Conservation (phyloP, 306 rosid genomes). For the Quillaja saponaria region DNA sequence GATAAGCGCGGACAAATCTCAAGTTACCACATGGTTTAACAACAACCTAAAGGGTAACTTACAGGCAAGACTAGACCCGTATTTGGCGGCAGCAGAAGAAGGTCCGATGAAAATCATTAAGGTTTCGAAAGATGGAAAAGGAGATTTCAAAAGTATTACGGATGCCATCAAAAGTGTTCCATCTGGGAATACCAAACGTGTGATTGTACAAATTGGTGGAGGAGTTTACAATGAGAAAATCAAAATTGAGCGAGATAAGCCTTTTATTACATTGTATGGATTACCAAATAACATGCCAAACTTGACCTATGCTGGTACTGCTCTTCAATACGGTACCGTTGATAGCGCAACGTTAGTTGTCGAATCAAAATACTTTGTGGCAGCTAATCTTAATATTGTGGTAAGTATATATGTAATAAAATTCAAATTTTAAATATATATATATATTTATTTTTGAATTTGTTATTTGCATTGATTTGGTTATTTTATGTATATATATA, state of each 20-base stretch:
- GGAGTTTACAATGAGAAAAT: slow-evolving; percentile 65
- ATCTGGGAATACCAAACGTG: slow-evolving; percentile 41
- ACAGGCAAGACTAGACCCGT: slow-evolving; percentile 36
- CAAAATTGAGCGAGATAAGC: slow-evolving; percentile 36
- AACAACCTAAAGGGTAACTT: slow-evolving; percentile 12
- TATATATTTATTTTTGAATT: neutral
- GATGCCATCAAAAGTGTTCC: slow-evolving; percentile 63
- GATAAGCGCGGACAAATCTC: slow-evolving; percentile 30
- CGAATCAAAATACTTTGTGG: slow-evolving; percentile 39
- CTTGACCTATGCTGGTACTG: slow-evolving; percentile 44
- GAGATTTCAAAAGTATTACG: slow-evolving; percentile 42
- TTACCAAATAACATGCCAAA: slow-evolving; percentile 35
- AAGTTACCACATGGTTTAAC: slow-evolving; percentile 43
- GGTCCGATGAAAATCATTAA: slow-evolving; percentile 26
- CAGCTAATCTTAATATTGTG: slow-evolving; percentile 41
- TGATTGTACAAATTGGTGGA: slow-evolving; percentile 47
- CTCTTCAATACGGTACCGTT: slow-evolving; percentile 50
- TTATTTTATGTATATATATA: neutral
- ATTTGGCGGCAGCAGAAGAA: slow-evolving; percentile 45
- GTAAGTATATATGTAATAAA: slow-evolving; percentile 11
- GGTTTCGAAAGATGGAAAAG: slow-evolving; percentile 51
- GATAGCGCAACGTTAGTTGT: slow-evolving; percentile 55
- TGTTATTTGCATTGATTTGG: neutral
- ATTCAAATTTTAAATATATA: too few species aligned
- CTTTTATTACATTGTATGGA: slow-evolving; percentile 53